phyloP scores from a whole-genome alignment of 305 asterid genomes.

The Fraxinus ornus region DNA sequence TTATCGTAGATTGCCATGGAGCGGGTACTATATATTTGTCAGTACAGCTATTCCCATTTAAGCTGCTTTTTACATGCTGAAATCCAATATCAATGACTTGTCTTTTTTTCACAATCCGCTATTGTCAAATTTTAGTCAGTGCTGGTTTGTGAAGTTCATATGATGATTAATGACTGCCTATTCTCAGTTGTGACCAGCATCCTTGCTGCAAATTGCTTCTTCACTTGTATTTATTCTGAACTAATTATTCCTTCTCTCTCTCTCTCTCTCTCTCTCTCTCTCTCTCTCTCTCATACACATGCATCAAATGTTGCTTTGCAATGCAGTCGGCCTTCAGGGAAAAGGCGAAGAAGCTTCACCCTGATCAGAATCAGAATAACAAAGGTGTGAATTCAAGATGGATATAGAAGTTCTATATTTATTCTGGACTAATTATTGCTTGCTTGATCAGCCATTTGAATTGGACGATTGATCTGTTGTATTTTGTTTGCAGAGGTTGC shows the following conservation, averaged over 20 bases:
- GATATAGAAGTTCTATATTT: not conserved
- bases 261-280: not conserved
- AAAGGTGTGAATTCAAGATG: constrained; percentile 47
- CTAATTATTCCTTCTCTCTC: too few relatives aligned
- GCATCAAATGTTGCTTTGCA: constrained; percentile 19
- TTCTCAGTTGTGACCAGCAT: not conserved
- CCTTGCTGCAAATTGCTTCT: not conserved
- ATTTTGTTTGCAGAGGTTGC: constrained; percentile 50
- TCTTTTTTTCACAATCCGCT: not conserved
- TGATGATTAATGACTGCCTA: not conserved
- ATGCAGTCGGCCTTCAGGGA: constrained; percentile 83
- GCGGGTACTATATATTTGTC: not conserved
- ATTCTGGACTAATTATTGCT: not conserved
- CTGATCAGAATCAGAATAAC: constrained; percentile 87
- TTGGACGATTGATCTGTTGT: constrained; percentile 2
- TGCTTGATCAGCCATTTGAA: not conserved
- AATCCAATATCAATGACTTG: not conserved
- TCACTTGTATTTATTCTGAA: not conserved
- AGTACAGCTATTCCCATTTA: not conserved
- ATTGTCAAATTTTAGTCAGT: not conserved
- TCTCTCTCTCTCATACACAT: not conserved
- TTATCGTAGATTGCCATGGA: not conserved
- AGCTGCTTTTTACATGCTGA: constrained; percentile 1
- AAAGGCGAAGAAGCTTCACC: constrained; percentile 87
- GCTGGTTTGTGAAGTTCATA: not conserved